Evolutionary conservation across 1,139 yeast genomes (phyloP), one percentile per base, ranked within the genome.

Genomic region (Geotrichum australiense): DNA sequence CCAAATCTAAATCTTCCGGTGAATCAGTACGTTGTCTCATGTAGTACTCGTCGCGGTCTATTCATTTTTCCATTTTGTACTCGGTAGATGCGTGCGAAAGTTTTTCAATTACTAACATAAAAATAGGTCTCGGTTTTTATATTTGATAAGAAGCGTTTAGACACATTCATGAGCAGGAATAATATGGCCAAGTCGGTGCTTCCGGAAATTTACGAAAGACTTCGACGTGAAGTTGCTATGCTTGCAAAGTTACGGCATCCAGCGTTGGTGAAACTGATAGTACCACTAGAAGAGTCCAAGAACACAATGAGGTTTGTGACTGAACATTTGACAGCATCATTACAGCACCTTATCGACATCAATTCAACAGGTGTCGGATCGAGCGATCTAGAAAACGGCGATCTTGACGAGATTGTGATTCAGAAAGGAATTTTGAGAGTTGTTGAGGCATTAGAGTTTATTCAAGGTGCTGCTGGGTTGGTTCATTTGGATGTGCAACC

Each of bases 231-330:
- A 54, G 81, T 87, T 2, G 67, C 76, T 23, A 80, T 81, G 48
- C 64, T 89, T 56, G 76, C 94, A 24, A 83, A 81, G 59, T 67
- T 89, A 50, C 81, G 86, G 50, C 98, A 91, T 57, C 97, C 98
- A 0, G 83, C 85, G 50, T 70, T 91, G 32, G 65, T 91, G 37
- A 79, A 89, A 4, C 70, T 91, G 7, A 75, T 83, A 38, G 97
- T 89, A 59, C 94, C 93, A 0, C 62, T 89, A 47, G 97, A 91
- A 58, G 95, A 87, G 53, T 84, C 91, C 25, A 80, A 82, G 54
- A 74, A 75, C 53, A 74, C 84, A 45, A 72, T 87, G 53, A 57
- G 82, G 47, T 91, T 91, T 66, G 97, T 80, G n/a, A 78, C 94
- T 1, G 94, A 87, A 59, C 76, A 78, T 18, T 78, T 91, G 7